Conservation (phyloP, 2,329 filamentous ascomycete species). For the Fusarium sp. region DNA sequence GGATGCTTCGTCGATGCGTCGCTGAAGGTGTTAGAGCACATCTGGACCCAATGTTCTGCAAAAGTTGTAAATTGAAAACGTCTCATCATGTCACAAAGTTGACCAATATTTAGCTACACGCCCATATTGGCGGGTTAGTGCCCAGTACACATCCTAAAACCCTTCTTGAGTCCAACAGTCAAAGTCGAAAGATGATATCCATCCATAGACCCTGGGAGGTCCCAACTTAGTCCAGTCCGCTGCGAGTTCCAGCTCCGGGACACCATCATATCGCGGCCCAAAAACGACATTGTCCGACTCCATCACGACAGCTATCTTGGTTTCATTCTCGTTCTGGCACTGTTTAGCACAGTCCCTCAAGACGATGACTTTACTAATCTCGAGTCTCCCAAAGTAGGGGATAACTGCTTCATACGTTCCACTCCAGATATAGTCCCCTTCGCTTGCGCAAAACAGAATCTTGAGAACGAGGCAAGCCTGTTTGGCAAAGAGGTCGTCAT, state of each 20-base stretch:
- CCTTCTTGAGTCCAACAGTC: background rate
- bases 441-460: background rate
- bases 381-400: background rate
- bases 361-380: background rate
- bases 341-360: background rate
- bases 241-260: background rate
- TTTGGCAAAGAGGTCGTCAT: background rate
- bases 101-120: background rate
- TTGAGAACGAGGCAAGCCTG: background rate
- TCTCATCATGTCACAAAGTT: background rate
- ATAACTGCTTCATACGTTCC: background rate
- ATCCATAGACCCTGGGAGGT: background rate
- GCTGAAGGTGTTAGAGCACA: background rate
- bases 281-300: background rate
- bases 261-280: background rate
- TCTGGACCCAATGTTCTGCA: background rate
- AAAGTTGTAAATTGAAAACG: background rate
- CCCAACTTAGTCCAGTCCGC: background rate
- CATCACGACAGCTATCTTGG: background rate
- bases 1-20: background rate
- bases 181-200: background rate
- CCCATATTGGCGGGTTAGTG: background rate
- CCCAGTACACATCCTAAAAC: background rate
- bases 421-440: background rate
- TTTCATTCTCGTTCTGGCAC: too few species aligned